Evolutionary conservation across 768 basidiomycete genomes (phyloP), one percentile per base, ranked within the genome.

Genomic region (Suillus hirtellus): DNA sequence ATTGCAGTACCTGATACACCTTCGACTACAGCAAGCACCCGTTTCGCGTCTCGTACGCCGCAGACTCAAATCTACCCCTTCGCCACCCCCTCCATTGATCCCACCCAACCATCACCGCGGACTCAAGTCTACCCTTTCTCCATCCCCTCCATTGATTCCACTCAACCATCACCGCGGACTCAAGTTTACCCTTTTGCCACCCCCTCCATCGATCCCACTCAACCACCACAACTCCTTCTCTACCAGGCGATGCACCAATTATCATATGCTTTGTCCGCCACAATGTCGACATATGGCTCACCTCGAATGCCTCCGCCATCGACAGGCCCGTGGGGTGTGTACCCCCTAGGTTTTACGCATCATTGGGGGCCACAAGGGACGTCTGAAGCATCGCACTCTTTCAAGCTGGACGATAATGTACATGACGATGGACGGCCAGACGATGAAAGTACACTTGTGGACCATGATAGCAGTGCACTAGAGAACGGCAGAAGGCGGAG

Each of bases 341-440:
- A 66, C 53, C 27, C 62, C 35, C 47, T 65, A 19, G 68, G 63
- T 55, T 66, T 71, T 4, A 67, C 67, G 27, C 70, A 71, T n/a
- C 58, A 69, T 0, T 71, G 73, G 73, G 68, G 64, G 8, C 62
- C 35, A 21, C 59, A 37, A 61, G 69, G 61, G 14, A 67, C 67
- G n/a, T 78, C 77, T 1, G 78, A 79, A 4, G 76, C 82, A 34
- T 77, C 82, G 21, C 56, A 88, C 2, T 86, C 86, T 12, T 89
- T 89, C 69, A 77, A 73, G 63, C 66, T 85, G n/a, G 73, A 74
- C 37, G 72, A 69, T 27, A 74, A 74, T 49, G 69, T 71, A 54
- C 63, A 46, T 46, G 68, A 71, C 6, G 59, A 66, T n/a, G 42
- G 38, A 31, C 10, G 34, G 50, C 52, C 15, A 12, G 60, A 55